Evolutionary conservation across 1,139 yeast species (phyloP), one percentile per base, ranked within the genome.

Genomic region (Pichia sp.): DNA sequence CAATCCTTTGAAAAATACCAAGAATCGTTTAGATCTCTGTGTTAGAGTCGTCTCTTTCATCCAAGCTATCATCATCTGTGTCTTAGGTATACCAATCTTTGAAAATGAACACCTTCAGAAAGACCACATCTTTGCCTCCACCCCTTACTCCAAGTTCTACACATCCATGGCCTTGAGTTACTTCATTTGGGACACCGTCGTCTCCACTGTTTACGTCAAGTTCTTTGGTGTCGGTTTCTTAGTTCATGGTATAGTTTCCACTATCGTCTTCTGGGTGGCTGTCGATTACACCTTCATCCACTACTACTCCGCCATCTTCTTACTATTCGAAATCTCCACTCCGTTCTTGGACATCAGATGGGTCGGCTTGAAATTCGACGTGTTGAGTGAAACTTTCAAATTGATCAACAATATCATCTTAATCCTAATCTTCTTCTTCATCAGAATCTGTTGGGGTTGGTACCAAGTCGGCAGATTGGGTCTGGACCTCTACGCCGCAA

Each of bases 331-430:
- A 68, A 74, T 86, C 50, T 87, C 96, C 19, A 93, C 97, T 9
- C 98, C 99, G 12, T 91, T 91, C 63, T 82, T 93, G 49, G 91
- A 93, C 68, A 67, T 90, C 54, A 85, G 96, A 68, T 91, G 97
- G 97, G 84, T 87, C 63, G 87, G 93, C 3, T 71, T 86, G 45
- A 83, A 84, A 59, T 76, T 87, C 47, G 90, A 95, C 2, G 72
- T 72, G 8, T 52, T 67, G 27, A 80, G 81, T 42, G 76, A 73
- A 32, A 71, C 67, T 54, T 59, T 81, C 46, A 77, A 83, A 50
- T 58, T 80, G 45, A 56, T 83, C 51, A 93, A 93, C 67, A 96
- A 96, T 44, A 65, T 86, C 19, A 61, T 79, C 18, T 74, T 93
- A 51, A 75, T 93, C 55, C 54, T 75, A 40, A 74, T 85, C 27